Evolutionary conservation across 306 rosid genomes (phyloP).

Genomic region (Comarum palustre): DNA sequence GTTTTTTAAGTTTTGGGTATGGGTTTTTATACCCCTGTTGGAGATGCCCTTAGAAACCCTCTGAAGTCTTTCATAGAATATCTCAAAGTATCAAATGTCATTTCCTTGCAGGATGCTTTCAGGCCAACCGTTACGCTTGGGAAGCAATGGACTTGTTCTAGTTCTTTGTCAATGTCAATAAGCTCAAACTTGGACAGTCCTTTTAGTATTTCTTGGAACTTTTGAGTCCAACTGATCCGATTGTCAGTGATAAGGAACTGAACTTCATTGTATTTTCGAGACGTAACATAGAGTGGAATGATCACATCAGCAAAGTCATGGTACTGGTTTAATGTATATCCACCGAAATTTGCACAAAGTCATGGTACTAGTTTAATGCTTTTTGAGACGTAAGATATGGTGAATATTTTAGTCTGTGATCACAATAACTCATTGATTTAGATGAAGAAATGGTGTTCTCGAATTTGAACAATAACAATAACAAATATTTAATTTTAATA

Average conservation of each 20-base stretch:
- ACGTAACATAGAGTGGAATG: conserved; percentile 66
- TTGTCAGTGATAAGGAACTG: conserved; percentile 51
- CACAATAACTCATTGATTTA: no score
- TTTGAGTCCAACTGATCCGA: conserved; percentile 45
- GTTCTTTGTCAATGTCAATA: conserved; percentile 50
- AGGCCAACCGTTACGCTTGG: conserved; percentile 60
- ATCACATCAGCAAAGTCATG: conserved; percentile 75
- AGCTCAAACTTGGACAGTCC: conserved; percentile 54
- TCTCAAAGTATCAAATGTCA: conserved; percentile 54
- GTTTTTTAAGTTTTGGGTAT: no score
- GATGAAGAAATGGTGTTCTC: no score
- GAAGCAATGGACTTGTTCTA: conserved; percentile 63
- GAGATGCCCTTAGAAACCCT: conserved; percentile 57
- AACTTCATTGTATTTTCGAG: conserved; percentile 60
- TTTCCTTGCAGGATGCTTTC: conserved; percentile 51
- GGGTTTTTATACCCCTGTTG: no score
- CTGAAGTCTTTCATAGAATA: conserved; percentile 70
- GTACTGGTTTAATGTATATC: conserved; percentile 74
- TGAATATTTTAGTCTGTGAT: no score
- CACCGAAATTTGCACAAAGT: no score
- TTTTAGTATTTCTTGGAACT: conserved; percentile 42
- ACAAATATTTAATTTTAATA: no score
- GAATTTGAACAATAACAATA: no score
- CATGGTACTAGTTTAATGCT: no score
- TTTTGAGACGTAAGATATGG: no score